Evolutionary conservation across 768 basidiomycete genomes (phyloP).

Genomic region (Tylopilus vinaceipallidus): DNA sequence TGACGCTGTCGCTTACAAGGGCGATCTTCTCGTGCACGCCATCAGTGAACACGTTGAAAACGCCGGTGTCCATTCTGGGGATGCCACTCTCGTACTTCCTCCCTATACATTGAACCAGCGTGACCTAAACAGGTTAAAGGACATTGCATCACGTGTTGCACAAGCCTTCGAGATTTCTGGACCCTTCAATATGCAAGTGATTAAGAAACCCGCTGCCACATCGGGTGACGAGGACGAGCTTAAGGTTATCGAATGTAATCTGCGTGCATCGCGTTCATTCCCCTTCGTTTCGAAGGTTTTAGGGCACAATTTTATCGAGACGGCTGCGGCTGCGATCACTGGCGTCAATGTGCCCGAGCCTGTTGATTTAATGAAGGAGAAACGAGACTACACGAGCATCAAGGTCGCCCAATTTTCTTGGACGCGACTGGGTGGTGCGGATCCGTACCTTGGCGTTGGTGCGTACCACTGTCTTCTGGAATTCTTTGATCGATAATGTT

Average conservation of each 20-base stretch:
- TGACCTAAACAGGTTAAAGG: slow-evolving; percentile 88
- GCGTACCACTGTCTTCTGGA: slow-evolving; percentile 35
- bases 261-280: slow-evolving; percentile 97
- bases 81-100: slow-evolving; percentile 95
- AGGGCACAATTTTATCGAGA: slow-evolving; percentile 95
- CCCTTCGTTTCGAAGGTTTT: slow-evolving; percentile 99
- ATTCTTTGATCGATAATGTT: background rate
- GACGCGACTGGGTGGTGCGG: slow-evolving; percentile 94
- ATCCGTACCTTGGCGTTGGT: slow-evolving; percentile 96
- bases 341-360: slow-evolving; percentile 86
- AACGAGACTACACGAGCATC: slow-evolving; percentile 90
- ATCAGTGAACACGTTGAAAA: slow-evolving; percentile 99
- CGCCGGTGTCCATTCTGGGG: slow-evolving; percentile 97
- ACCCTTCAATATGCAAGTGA: slow-evolving; percentile 99
- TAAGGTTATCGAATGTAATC: slow-evolving; percentile 98
- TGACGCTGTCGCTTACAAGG: slow-evolving; percentile 93
- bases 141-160: slow-evolving; percentile 93
- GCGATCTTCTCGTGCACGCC: slow-evolving; percentile 89
- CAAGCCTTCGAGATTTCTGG: slow-evolving; percentile 95
- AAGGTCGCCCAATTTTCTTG: slow-evolving; percentile 99
- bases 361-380: slow-evolving; percentile 85
- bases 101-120: slow-evolving; percentile 74
- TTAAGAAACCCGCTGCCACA: slow-evolving; percentile 65
- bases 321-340: slow-evolving; percentile 85
- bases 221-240: slow-evolving; percentile 61